phyloP scores from a whole-genome alignment of 2,329 filamentous ascomycete species.

The Colletotrichum tropicicola region DNA sequence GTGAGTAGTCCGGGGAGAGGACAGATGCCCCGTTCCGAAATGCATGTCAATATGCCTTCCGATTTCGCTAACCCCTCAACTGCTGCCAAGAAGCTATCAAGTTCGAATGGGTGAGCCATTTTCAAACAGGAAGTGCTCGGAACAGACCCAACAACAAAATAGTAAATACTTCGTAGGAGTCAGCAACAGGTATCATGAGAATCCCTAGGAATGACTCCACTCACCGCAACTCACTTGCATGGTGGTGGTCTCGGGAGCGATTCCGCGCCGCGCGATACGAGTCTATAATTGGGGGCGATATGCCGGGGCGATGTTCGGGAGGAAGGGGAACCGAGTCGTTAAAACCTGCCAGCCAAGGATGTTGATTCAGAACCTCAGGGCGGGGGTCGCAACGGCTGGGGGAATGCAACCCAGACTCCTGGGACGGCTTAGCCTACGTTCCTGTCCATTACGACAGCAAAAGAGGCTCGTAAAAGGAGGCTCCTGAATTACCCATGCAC shows the following conservation, averaged over 20 bases:
- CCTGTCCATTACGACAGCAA: background rate
- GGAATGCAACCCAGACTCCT: background rate
- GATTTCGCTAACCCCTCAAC: background rate
- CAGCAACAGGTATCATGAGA: background rate
- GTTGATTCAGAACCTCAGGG: conserved; percentile 7
- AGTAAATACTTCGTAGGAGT: background rate
- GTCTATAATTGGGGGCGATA: conserved; percentile 3
- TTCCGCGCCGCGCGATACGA: background rate
- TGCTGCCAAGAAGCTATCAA: background rate
- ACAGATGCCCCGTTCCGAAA: background rate
- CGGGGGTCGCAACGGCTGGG: background rate
- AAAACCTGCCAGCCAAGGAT: conserved; percentile 11
- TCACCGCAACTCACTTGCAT: background rate
- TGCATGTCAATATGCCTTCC: background rate
- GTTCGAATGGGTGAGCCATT: background rate
- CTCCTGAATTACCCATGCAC: background rate
- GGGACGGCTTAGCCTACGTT: background rate
- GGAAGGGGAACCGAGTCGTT: conserved; percentile 5
- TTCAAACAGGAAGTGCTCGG: background rate
- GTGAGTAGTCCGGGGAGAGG: background rate
- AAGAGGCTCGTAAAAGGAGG: background rate
- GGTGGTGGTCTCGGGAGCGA: background rate
- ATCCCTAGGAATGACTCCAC: background rate
- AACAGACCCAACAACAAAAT: background rate
- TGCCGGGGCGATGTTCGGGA: background rate